These are phyloP conservation scores for Hyaloscypha bicolor DNA, from an alignment of 495 filamentous ascomycete species.

Conservation along the genomic window DNA sequence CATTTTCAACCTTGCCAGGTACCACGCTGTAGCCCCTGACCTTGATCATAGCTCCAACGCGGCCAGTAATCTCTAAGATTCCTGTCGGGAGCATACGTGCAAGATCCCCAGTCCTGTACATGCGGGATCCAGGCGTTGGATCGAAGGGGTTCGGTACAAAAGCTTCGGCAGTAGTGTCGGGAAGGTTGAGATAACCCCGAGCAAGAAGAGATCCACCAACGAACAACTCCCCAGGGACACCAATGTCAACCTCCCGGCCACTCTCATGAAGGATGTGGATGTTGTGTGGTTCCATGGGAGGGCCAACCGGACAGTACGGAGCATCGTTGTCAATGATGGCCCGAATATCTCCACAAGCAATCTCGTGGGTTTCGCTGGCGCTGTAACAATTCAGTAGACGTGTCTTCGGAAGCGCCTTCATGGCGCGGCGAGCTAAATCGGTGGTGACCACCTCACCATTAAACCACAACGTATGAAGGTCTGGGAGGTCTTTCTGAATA, in stretches of 20 bases:
- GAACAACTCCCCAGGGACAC: conserved; percentile 62
- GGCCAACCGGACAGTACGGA: conserved; percentile 61
- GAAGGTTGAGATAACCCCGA: conserved; percentile 71
- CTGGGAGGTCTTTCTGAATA: conserved; percentile 56
- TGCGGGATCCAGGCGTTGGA: conserved; percentile 43
- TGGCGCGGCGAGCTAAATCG: conserved; percentile 61
- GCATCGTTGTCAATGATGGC: conserved; percentile 54
- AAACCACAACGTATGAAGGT: conserved; percentile 65
- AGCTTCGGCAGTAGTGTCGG: conserved; percentile 64
- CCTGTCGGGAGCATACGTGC: conserved; percentile 65
- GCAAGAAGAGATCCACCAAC: conserved; percentile 70
- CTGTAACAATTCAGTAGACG: conserved; percentile 72
- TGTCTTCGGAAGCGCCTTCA: conserved; percentile 61
- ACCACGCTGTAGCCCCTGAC: conserved; percentile 68
- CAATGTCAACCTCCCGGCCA: conserved; percentile 48
- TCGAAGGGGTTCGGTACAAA: conserved; percentile 57
- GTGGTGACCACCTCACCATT: conserved; percentile 74
- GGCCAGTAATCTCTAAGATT: conserved; percentile 69
- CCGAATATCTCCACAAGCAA: conserved; percentile 70
- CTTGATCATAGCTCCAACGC: conserved; percentile 70
- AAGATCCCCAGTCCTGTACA: conserved; percentile 74
- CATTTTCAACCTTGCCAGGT: conserved; percentile 64
- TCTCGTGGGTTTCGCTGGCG: conserved; percentile 72
- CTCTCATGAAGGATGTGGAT: conserved; percentile 63
- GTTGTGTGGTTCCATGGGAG: conserved; percentile 57